Percentiles rank a stretch among this genome's conserved stretches.
phyloP scores from a whole-genome alignment of 192 early-diverging fungal species.

The Podila horticola region DNA sequence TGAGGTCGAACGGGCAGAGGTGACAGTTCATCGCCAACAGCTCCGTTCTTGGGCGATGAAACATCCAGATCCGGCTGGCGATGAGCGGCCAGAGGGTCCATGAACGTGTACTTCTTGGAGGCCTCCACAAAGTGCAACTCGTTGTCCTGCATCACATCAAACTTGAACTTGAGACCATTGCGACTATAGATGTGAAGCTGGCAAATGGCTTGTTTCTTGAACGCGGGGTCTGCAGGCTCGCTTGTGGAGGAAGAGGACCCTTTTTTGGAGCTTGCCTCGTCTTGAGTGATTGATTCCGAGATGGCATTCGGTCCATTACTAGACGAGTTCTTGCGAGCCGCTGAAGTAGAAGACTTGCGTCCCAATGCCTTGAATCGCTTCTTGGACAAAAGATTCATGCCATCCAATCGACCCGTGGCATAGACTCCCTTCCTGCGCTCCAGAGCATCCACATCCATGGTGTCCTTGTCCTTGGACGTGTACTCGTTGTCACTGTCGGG shows the following conservation, averaged over 20 bases:
- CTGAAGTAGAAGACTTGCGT: slow-evolving; percentile 6
- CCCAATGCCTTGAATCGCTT: slow-evolving; percentile 19
- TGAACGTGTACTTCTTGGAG: slow-evolving; percentile 51
- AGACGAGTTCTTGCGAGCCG: not conserved
- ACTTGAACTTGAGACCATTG: slow-evolving; percentile 53
- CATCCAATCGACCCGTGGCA: slow-evolving; percentile 37
- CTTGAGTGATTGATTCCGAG: not conserved
- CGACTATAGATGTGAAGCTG: slow-evolving; percentile 49
- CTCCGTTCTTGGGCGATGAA: not conserved
- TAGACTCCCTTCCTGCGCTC: slow-evolving; percentile 38
- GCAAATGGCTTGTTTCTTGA: slow-evolving; percentile 37
- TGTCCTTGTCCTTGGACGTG: slow-evolving; percentile 46
- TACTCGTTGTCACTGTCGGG: slow-evolving; percentile 49
- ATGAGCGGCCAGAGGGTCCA: slow-evolving; percentile 43
- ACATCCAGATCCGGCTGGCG: slow-evolving; percentile 36
- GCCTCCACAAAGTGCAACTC: slow-evolving; percentile 52
- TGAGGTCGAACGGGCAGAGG: not conserved
- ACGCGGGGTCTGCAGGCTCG: slow-evolving; percentile 8
- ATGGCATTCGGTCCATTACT: not conserved
- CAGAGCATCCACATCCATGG: slow-evolving; percentile 12
- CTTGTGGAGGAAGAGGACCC: not conserved
- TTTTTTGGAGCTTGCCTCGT: not conserved
- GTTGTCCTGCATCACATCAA: slow-evolving; percentile 52
- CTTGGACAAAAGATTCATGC: slow-evolving; percentile 31
- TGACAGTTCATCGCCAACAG: slow-evolving; percentile 1